Conservation (phyloP, 2,329 filamentous ascomycete species). For the Fusarium nodosum region DNA sequence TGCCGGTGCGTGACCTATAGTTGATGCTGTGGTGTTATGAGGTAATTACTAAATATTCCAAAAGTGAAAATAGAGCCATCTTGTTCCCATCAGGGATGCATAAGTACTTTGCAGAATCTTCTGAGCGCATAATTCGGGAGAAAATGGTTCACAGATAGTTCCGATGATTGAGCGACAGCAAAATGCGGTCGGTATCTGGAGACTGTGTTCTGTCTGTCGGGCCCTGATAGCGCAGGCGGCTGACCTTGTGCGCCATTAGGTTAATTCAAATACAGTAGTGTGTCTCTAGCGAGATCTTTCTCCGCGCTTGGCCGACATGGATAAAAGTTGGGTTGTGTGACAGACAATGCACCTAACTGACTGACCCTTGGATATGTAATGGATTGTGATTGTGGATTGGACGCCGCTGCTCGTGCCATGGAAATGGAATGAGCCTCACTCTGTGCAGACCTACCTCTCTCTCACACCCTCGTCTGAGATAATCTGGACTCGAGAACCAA, state of each 20-base stretch:
- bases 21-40: not conserved
- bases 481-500: not conserved
- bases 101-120: not conserved
- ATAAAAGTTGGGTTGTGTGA: constrained; percentile 16
- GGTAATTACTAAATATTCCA: not conserved
- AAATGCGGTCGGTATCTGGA: constrained; percentile 2
- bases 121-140: not conserved
- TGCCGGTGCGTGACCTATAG: not conserved
- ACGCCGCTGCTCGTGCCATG: constrained; percentile 4
- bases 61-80: not conserved
- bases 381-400: constrained; percentile 14
- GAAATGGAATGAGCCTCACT: constrained; percentile 25
- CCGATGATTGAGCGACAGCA: not conserved
- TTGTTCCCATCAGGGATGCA: not conserved
- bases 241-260: constrained; percentile 23
- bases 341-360: constrained; percentile 7
- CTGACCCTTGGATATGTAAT: constrained; percentile 11
- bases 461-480: not conserved
- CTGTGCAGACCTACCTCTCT: not conserved
- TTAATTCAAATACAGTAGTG: constrained; percentile 15
- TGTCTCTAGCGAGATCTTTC: constrained; percentile 28
- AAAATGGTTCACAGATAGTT: not conserved
- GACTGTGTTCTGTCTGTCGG: constrained; percentile 8
- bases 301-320: constrained; percentile 27
- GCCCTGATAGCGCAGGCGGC: constrained; percentile 28